phyloP scores from a whole-genome alignment of 1,284 basidiomycete species.

The Ceratobasidium papillatum region DNA sequence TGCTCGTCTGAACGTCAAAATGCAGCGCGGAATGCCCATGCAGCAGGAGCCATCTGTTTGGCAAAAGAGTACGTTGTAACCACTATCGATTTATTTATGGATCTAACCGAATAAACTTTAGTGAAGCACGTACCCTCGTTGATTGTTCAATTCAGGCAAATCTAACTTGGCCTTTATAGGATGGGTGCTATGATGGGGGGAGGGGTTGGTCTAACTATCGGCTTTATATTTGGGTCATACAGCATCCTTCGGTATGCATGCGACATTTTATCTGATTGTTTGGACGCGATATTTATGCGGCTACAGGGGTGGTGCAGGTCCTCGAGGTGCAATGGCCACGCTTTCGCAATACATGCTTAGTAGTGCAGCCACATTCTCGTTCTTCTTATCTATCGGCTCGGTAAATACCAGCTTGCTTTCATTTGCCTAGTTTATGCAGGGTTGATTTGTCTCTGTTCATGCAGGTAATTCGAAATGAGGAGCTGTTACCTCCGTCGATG shows the following conservation, averaged over 20 bases:
- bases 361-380: conserved; percentile 85
- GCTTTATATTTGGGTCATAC: conserved; percentile 94
- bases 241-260: conserved; percentile 82
- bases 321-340: conserved; percentile 84
- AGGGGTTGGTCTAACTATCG: conserved; percentile 91
- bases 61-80: conserved; percentile 70
- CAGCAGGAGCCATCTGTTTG: conserved; percentile 67
- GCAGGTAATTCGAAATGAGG: conserved; percentile 48
- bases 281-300: not conserved
- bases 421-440: not conserved
- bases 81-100: not conserved
- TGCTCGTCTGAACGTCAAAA: conserved; percentile 41
- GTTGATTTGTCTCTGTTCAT: not conserved
- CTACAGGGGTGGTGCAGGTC: conserved; percentile 82
- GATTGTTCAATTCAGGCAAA: not conserved
- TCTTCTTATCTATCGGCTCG: conserved; percentile 86
- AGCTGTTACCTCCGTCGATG: conserved; percentile 36
- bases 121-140: conserved; percentile 41
- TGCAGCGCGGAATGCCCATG: conserved; percentile 56
- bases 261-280: conserved; percentile 31
- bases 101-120: not conserved
- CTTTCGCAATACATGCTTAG: conserved; percentile 95
- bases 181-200: conserved; percentile 94
- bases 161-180: conserved; percentile 54
- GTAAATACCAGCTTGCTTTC: conserved; percentile 56